Evolutionary conservation across 768 basidiomycete genomes (phyloP).

Genomic region (Boletus rufocinnamomeus): DNA sequence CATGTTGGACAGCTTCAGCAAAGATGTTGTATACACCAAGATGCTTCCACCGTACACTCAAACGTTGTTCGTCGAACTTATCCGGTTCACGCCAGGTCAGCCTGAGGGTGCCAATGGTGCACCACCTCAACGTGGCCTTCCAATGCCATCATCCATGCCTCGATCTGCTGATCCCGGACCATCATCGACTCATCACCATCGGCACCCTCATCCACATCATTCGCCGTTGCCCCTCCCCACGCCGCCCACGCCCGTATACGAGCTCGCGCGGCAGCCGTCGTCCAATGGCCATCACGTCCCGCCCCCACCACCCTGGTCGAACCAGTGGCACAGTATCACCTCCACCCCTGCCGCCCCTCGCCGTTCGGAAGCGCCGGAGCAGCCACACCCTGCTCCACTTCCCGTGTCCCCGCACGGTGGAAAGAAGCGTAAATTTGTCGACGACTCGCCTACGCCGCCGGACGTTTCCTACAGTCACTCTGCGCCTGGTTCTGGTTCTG

Average conservation of each 20-base stretch:
- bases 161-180: conserved; percentile 32
- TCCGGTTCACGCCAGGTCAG: conserved; percentile 43
- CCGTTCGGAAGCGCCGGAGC: conserved; percentile 32
- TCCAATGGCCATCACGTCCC: conserved; percentile 38
- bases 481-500: conserved; percentile 1
- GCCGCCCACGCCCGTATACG: conserved; percentile 38
- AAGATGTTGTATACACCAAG: conserved; percentile 68
- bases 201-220: conserved; percentile 33
- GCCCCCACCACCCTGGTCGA: conserved; percentile 38
- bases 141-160: conserved; percentile 20
- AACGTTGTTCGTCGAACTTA: conserved; percentile 75
- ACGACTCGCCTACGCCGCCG: conserved; percentile 34
- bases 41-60: conserved; percentile 62
- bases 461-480: conserved; percentile 15
- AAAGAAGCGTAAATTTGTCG: conserved; percentile 38
- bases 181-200: conserved; percentile 30
- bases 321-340: conserved; percentile 30
- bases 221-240: conserved; percentile 35
- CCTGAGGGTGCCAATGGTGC: conserved; percentile 28
- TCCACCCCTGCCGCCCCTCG: conserved; percentile 16
- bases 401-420: conserved; percentile 34
- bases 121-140: conserved; percentile 17
- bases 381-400: conserved; percentile 9
- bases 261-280: conserved; percentile 33
- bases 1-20: conserved; percentile 76